Evolutionary conservation across 176 grass and related monocot genomes (phyloP), one percentile per base, ranked within the genome.

Genomic region (Coix lacrymajobi): DNA sequence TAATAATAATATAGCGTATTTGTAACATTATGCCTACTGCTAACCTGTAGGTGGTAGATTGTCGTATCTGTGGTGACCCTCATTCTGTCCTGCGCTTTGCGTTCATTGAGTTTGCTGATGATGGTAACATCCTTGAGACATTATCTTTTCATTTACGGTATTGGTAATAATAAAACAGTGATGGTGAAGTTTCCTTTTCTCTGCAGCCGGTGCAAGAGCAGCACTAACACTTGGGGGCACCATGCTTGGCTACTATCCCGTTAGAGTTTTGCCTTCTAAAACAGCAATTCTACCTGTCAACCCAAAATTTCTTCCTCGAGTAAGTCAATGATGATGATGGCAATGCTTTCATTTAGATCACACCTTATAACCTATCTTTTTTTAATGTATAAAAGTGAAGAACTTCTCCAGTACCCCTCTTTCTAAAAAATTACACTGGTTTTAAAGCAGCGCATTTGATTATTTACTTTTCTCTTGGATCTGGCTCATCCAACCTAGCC

Each of bases 211-310:
- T 62, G 92, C 95, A 78, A 94, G 86, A 81, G 81, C 88, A 62
- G 90, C 95, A 66, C 77, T 92, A 80, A 89, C 75, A 84, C 92
- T 97, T 69, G 88, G 81, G 39, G 92, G 90, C 43, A 91, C 92
- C 22, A 81, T 89, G 69, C 83, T 97, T 56, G 95, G 95, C 78
- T 97, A 61, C 60, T 94, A 92, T 79, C 92, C 95, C 57, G 90
- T 97, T 71, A 94, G 85, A 83, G 95, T 97, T 74, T 91, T 97
- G 83, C 95, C 95, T 84, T 97, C 92, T 29, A 97, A 97, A 66
- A 94, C 95, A 69, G 88, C 95, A 31, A 97, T 97, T 83, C 66
- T 94, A 61, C 95, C 95, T 39, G 95, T 97, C 84, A 97, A 97
- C 61, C 90, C 92, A 30, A 97, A 92, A 79, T 97, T 97, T 89